phyloP scores from a whole-genome alignment of 192 early-diverging fungal species.

The Coemansia sp. region DNA sequence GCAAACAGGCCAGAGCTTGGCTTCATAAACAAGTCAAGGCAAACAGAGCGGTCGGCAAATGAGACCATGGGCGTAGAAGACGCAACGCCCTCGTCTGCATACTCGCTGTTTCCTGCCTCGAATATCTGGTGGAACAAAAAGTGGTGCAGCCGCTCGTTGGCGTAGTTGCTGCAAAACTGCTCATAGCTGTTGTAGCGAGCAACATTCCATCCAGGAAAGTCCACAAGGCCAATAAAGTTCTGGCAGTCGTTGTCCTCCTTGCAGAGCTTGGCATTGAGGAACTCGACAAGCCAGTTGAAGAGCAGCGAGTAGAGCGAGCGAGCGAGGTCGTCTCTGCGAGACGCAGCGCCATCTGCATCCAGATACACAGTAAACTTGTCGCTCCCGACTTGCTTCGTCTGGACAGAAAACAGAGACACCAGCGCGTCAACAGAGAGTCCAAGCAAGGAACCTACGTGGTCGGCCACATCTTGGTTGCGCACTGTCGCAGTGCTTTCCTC shows the following conservation, averaged over 20 bases:
- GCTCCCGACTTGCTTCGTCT: slow-evolving; percentile 78
- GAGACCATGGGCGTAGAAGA: slow-evolving; percentile 48
- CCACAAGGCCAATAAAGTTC: slow-evolving; percentile 82
- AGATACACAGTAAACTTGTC: slow-evolving; percentile 82
- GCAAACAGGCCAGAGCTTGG: slow-evolving; percentile 71
- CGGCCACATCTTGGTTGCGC: slow-evolving; percentile 71
- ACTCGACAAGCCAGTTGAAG: slow-evolving; percentile 83
- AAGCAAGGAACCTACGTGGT: slow-evolving; percentile 78
- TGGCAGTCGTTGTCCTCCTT: slow-evolving; percentile 58
- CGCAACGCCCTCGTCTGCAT: slow-evolving; percentile 60
- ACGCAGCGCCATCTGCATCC: slow-evolving; percentile 66
- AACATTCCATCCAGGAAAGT: slow-evolving; percentile 76
- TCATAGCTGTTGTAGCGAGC: slow-evolving; percentile 53
- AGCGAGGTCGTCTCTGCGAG: slow-evolving; percentile 72
- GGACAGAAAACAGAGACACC: slow-evolving; percentile 74
- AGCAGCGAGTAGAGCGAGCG: slow-evolving; percentile 78
- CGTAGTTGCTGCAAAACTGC: slow-evolving; percentile 77
- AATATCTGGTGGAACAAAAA: slow-evolving; percentile 72
- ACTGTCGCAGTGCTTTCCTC: slow-evolving; percentile 81
- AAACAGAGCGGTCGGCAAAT: slow-evolving; percentile 63
- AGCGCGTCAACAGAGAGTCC: slow-evolving; percentile 72
- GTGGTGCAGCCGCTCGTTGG: slow-evolving; percentile 84
- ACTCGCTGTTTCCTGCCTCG: slow-evolving; percentile 64
- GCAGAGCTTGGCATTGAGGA: slow-evolving; percentile 79
- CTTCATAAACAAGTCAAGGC: slow-evolving; percentile 71